Evolutionary conservation across 1,284 basidiomycete genomes (phyloP), one percentile per base, ranked within the genome.

Genomic region (Tilletia indica): DNA sequence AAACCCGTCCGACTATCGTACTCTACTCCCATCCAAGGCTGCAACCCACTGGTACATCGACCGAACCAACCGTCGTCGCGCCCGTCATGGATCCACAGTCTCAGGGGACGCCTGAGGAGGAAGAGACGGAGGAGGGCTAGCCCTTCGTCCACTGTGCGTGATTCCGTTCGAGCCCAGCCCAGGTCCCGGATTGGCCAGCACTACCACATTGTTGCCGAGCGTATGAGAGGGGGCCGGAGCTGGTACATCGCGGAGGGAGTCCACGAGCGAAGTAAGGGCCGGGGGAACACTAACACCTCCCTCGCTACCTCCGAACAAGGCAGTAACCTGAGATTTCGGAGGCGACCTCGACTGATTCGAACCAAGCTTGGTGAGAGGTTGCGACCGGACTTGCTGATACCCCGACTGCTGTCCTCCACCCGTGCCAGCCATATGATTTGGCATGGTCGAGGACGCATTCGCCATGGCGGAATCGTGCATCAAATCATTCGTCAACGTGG

Each of bases 361-460:
- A 19, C 19, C 58, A 16, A 63, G 58, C 58, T 63, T 63, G 25
- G 58, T 63, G 8, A 63, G 19, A 11, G 58, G 58, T 19, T 63
- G 58, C 25, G 58, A 63, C 14, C 58, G 58, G 25, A 63, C 16
- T 19, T 21, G 58, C 58, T 63, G 58, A 31, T 63, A 63, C 58
- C 36, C 8, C 14, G 58, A 16, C 34, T 58, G 54, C 54, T 58
- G 54, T 11, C 19, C 54, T 31, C 2, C 25, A 31, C 25, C 25
- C 25, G 25, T 31, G 25, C 25, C 25, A 31, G 25, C 25, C 25
- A 31, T 31, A 31, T 31, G 25, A 31, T 31, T 31, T 31, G 25
- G 25, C 25, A 31, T 31, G 25, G 25, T 31, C 25, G 25, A 31
- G 25, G 42, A 1, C 9, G 42, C 42, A 45, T 8, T 45, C 42